These are phyloP conservation scores for Alternaria postmessia DNA, from an alignment of 2,329 filamentous ascomycete genomes.

Conservation along the genomic window DNA sequence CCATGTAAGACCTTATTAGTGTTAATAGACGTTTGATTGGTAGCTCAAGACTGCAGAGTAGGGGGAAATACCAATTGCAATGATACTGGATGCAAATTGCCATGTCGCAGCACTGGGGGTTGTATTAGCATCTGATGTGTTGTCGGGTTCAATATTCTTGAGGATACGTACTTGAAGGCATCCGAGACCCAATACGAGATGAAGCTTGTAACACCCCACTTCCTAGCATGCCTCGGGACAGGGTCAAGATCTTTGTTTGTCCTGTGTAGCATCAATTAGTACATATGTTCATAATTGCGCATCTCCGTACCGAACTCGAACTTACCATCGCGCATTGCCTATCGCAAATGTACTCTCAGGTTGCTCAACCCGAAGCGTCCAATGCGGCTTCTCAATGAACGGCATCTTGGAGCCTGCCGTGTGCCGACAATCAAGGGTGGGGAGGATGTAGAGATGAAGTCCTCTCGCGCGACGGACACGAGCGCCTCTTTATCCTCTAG, in stretches of 20 bases:
- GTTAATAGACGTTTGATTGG: background rate
- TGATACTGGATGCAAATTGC: conserved; percentile 57
- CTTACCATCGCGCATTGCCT: conserved; percentile 48
- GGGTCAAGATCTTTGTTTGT: conserved; percentile 62
- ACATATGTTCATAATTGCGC: background rate
- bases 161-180: conserved; percentile 55
- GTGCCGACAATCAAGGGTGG: background rate
- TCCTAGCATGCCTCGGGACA: conserved; percentile 53
- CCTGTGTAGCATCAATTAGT: conserved; percentile 21
- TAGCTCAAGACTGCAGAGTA: background rate
- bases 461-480: conserved; percentile 3
- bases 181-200: conserved; percentile 63
- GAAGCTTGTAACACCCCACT: conserved; percentile 58
- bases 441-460: background rate
- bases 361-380: conserved; percentile 54
- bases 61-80: conserved; percentile 43
- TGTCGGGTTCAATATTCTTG: background rate
- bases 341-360: conserved; percentile 57
- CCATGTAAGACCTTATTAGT: conserved; percentile 59
- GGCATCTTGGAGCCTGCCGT: conserved; percentile 30
- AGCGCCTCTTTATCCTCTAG: conserved; percentile 14
- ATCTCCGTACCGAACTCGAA: background rate
- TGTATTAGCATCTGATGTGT: conserved; percentile 9
- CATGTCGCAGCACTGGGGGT: conserved; percentile 58
- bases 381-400: conserved; percentile 49